phyloP scores from a whole-genome alignment of 257 asterid species.

The Gentiana straminea region DNA sequence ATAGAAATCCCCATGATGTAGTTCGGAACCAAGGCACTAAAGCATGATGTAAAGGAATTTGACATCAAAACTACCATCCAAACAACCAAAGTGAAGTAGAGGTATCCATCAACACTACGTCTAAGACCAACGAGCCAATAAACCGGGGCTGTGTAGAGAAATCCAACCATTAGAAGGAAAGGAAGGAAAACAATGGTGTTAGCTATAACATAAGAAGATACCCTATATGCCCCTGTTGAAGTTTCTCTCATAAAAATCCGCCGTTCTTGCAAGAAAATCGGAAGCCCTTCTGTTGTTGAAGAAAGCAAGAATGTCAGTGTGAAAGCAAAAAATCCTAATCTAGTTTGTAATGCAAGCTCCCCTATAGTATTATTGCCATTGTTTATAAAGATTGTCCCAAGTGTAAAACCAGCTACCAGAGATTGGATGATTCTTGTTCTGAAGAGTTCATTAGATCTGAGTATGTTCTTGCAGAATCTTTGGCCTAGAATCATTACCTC shows the following conservation, averaged over 20 bases:
- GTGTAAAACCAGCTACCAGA: constrained; percentile 41
- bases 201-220: constrained; percentile 62
- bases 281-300: constrained; percentile 71
- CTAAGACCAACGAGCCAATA: constrained; percentile 81
- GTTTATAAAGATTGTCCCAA: constrained; percentile 70
- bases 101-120: constrained; percentile 41
- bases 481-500: constrained; percentile 48
- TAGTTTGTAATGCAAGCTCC: constrained; percentile 35
- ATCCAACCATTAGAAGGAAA: constrained; percentile 46
- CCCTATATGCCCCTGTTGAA: constrained; percentile 68
- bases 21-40: constrained; percentile 77
- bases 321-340: constrained; percentile 77
- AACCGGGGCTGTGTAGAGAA: constrained; percentile 50
- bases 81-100: constrained; percentile 58
- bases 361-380: constrained; percentile 32
- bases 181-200: constrained; percentile 69
- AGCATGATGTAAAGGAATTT: constrained; percentile 74
- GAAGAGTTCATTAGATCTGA: constrained; percentile 70
- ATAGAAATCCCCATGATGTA: constrained; percentile 78
- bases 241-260: constrained; percentile 61
- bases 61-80: constrained; percentile 72
- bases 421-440: constrained; percentile 53
- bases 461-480: constrained; percentile 58
- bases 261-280: constrained; percentile 72
- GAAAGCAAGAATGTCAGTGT: constrained; percentile 66